Conservation (phyloP, 2,329 filamentous ascomycete genomes). For the Aspergillus ochraceus region DNA sequence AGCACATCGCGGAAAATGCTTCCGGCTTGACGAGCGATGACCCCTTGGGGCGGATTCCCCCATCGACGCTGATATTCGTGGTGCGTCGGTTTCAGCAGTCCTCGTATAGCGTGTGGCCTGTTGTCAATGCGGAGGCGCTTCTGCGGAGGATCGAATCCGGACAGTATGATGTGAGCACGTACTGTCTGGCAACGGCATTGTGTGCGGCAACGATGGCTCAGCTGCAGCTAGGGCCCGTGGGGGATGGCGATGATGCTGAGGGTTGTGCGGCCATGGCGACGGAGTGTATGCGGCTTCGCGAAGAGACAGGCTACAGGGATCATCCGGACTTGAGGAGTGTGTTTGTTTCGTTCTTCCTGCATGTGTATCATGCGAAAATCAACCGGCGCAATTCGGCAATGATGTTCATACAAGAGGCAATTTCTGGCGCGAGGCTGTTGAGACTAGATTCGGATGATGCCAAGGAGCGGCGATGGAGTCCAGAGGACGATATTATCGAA, state of each 20-base stretch:
- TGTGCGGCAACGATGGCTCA: constrained; percentile 35
- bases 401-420: constrained; percentile 32
- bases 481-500: constrained; percentile 17
- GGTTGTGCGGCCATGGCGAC: constrained; percentile 22
- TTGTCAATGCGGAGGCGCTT: constrained; percentile 23
- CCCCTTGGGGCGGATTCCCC: constrained; percentile 7
- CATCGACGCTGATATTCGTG: constrained; percentile 14
- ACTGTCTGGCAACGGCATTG: constrained; percentile 26
- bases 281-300: constrained; percentile 25
- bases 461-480: neutral
- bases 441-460: constrained; percentile 18
- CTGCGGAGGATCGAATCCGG: constrained; percentile 13
- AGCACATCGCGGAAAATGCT: neutral
- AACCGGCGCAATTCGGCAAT: constrained; percentile 29
- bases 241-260: constrained; percentile 6
- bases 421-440: constrained; percentile 23
- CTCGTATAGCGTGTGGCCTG: constrained; percentile 33
- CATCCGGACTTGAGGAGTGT: constrained; percentile 22
- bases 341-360: constrained; percentile 31
- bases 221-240: constrained; percentile 23
- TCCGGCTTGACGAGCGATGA: neutral
- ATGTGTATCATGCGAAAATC: constrained; percentile 34
- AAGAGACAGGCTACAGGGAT: constrained; percentile 15
- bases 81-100: constrained; percentile 23
- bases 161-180: constrained; percentile 1